Conservation (phyloP, 495 filamentous ascomycete species). For the Xylaria sp. region DNA sequence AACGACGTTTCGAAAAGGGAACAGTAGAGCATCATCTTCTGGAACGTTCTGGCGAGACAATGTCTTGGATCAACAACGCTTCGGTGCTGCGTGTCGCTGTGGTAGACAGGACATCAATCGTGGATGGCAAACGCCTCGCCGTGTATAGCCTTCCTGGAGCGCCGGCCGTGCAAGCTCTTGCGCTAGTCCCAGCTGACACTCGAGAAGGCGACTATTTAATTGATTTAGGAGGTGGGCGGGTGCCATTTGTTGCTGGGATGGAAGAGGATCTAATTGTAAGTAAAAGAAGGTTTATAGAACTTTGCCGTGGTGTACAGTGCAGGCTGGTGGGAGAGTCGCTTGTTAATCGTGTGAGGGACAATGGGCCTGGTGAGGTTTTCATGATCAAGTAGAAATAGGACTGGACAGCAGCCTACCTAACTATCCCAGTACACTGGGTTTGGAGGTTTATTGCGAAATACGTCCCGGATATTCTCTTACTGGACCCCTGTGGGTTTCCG, state of each 20-base stretch:
- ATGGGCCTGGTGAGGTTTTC: not conserved
- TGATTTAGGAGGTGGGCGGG: not conserved
- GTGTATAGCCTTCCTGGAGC: not conserved
- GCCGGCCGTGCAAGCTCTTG: not conserved
- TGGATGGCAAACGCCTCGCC: not conserved
- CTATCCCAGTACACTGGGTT: too few species aligned
- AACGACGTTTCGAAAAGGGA: not conserved
- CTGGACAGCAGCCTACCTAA: too few species aligned
- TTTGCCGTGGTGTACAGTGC: not conserved
- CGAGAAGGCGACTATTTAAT: not conserved
- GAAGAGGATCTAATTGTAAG: not conserved
- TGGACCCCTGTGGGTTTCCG: too few species aligned
- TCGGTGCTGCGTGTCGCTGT: not conserved
- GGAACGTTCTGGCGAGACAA: not conserved
- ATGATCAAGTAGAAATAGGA: not conserved
- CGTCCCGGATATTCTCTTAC: too few species aligned
- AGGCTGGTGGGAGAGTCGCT: not conserved
- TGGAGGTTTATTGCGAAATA: too few species aligned
- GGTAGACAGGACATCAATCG: not conserved
- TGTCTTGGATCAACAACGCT: not conserved
- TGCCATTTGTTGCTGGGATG: not conserved
- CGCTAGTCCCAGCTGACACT: not conserved
- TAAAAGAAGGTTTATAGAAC: too few species aligned
- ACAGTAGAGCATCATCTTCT: conserved; percentile 9
- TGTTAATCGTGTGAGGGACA: not conserved